Conservation (phyloP, 2,329 filamentous ascomycete genomes). For the Dendryphion nanum region DNA sequence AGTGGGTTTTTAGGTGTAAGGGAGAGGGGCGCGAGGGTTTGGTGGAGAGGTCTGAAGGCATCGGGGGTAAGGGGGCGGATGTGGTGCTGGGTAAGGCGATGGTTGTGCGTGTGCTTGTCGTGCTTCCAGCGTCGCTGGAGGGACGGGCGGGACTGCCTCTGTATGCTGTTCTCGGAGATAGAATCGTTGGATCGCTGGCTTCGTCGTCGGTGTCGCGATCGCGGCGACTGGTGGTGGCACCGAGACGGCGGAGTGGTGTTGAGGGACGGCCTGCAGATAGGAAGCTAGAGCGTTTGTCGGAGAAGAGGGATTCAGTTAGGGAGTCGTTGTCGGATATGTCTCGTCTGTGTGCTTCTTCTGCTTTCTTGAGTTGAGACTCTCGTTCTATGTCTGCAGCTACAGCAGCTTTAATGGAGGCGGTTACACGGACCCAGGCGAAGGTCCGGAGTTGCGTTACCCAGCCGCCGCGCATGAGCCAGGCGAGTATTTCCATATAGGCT, state of each 20-base stretch:
- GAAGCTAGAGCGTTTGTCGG: slow-evolving; percentile 28
- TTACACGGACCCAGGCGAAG: slow-evolving; percentile 84
- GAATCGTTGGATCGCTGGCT: slow-evolving; percentile 20
- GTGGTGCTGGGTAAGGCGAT: slow-evolving; percentile 30
- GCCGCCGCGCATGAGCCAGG: slow-evolving; percentile 87
- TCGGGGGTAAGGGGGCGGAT: slow-evolving; percentile 26
- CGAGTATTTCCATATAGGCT: slow-evolving; percentile 85
- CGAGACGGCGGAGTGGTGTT: slow-evolving; percentile 27
- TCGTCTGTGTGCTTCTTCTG: slow-evolving; percentile 26
- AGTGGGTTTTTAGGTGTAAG: slow-evolving; percentile 31
- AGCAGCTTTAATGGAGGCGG: slow-evolving; percentile 77
- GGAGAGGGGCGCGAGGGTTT: slow-evolving; percentile 32
- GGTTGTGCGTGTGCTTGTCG: slow-evolving; percentile 34
- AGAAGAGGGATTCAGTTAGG: slow-evolving; percentile 23
- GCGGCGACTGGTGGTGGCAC: too few relatives aligned
- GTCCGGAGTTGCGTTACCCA: slow-evolving; percentile 94
- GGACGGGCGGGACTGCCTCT: slow-evolving; percentile 28
- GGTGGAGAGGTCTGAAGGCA: slow-evolving; percentile 22
- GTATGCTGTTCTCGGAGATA: slow-evolving; percentile 24
- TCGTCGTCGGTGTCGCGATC: slow-evolving; percentile 27
- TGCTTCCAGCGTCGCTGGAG: slow-evolving; percentile 34
- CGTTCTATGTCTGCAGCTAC: slow-evolving; percentile 69
- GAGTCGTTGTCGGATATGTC: slow-evolving; percentile 31
- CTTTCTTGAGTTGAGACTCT: slow-evolving; percentile 31
- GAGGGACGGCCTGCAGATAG: slow-evolving; percentile 25